Evolutionary conservation across 2,329 filamentous ascomycete species (phyloP).

Genomic region (Pseudogymnoascus verrucosus): DNA sequence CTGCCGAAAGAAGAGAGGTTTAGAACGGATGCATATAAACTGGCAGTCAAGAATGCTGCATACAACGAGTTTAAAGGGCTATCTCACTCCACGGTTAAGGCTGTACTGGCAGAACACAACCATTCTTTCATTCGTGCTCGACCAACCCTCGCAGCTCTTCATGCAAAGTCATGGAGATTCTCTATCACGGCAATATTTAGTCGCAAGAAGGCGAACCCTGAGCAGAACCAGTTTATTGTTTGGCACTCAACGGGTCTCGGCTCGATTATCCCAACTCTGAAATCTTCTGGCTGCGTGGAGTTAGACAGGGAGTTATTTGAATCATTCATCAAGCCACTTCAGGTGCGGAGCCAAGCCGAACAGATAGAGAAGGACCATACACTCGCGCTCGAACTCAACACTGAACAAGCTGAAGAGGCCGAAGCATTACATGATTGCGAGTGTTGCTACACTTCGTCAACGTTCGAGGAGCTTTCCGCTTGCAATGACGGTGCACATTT

Average conservation of each 20-base stretch:
- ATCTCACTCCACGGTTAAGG: slow-evolving; percentile 65
- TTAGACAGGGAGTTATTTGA: slow-evolving; percentile 54
- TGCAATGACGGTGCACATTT: slow-evolving; percentile 63
- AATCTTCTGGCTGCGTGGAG: slow-evolving; percentile 56
- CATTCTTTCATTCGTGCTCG: slow-evolving; percentile 68
- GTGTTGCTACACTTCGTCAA: slow-evolving; percentile 65
- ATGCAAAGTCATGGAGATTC: slow-evolving; percentile 69
- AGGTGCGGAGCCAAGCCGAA: slow-evolving; percentile 34
- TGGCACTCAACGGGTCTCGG: slow-evolving; percentile 52
- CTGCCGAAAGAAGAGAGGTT: slow-evolving; percentile 59
- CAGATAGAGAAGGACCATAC: slow-evolving; percentile 44
- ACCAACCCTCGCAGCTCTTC: slow-evolving; percentile 58
- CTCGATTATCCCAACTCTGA: slow-evolving; percentile 51
- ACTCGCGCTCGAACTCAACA: slow-evolving; percentile 47
- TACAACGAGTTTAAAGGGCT: slow-evolving; percentile 70
- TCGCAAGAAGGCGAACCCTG: slow-evolving; percentile 50
- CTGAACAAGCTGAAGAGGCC: slow-evolving; percentile 48
- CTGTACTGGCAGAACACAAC: slow-evolving; percentile 73
- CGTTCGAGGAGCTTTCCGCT: slow-evolving; percentile 68
- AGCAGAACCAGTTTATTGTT: slow-evolving; percentile 54
- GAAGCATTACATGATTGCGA: slow-evolving; percentile 60
- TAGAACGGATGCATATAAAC: slow-evolving; percentile 57
- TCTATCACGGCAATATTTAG: slow-evolving; percentile 64
- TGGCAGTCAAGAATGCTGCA: slow-evolving; percentile 58
- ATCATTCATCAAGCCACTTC: slow-evolving; percentile 48